These are phyloP conservation scores for Singerocomus rubriflavus DNA, from an alignment of 1,284 basidiomycete species.

Conservation along the genomic window DNA sequence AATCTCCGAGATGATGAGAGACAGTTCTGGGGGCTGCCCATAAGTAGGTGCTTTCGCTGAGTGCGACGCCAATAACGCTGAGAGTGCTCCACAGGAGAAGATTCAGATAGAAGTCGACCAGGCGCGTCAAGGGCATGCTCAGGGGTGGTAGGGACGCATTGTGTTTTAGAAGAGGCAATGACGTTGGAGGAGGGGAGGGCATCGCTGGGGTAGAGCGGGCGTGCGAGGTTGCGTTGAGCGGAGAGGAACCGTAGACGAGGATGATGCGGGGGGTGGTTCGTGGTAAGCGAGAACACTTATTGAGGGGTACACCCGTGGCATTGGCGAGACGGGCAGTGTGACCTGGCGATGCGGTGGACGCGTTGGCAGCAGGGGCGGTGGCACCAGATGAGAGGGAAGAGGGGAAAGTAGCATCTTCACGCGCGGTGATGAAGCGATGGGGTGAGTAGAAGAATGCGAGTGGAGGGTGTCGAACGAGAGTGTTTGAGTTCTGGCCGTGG, in stretches of 20 bases:
- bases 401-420: slow-evolving; percentile 58
- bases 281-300: slow-evolving; percentile 77
- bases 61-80: slow-evolving; percentile 87
- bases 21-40: slow-evolving; percentile 93
- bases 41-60: slow-evolving; percentile 81
- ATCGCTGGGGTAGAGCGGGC: slow-evolving; percentile 69
- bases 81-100: slow-evolving; percentile 85
- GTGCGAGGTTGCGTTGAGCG: slow-evolving; percentile 72
- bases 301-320: slow-evolving; percentile 70
- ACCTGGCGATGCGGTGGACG: slow-evolving; percentile 49
- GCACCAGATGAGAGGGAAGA: slow-evolving; percentile 63
- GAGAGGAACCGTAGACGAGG: slow-evolving; percentile 65
- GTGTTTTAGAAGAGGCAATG: slow-evolving; percentile 59
- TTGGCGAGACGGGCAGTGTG: slow-evolving; percentile 74
- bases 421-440: slow-evolving; percentile 72
- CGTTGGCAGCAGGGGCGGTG: slow-evolving; percentile 38
- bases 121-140: slow-evolving; percentile 95
- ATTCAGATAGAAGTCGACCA: slow-evolving; percentile 98
- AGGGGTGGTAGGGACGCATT: slow-evolving; percentile 80
- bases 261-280: slow-evolving; percentile 68
- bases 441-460: slow-evolving; percentile 42
- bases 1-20: slow-evolving; percentile 70
- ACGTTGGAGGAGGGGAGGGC: slow-evolving; percentile 60
- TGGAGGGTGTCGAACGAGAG: slow-evolving; percentile 66
- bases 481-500: too few species aligned